Percentiles rank a stretch among this genome's conserved stretches.
These are phyloP conservation scores for Aspergillus ochraceus DNA, from an alignment of 2,329 filamentous ascomycete genomes.

Conservation along the genomic window DNA sequence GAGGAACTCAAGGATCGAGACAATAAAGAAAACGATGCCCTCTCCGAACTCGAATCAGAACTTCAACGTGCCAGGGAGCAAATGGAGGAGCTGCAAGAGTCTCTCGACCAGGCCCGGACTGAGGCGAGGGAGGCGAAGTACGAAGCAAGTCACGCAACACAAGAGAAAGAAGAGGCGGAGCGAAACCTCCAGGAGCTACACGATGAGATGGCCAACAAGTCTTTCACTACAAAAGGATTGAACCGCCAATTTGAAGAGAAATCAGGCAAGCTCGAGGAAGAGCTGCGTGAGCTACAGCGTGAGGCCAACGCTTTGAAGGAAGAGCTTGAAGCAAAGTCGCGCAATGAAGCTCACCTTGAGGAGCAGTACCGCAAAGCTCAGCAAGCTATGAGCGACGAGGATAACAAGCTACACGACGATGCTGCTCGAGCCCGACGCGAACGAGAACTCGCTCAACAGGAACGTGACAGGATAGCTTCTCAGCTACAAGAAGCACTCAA, in stretches of 20 bases:
- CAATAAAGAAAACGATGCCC: conserved; percentile 42
- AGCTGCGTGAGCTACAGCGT: conserved; percentile 57
- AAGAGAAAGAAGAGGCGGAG: conserved; percentile 52
- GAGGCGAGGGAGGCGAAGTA: conserved; percentile 45
- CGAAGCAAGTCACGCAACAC: conserved; percentile 50
- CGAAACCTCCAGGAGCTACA: conserved; percentile 64
- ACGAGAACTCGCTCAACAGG: conserved; percentile 46
- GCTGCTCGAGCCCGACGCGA: conserved; percentile 46
- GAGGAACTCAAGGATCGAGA: conserved; percentile 61
- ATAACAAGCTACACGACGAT: conserved; percentile 44
- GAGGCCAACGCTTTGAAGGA: conserved; percentile 46
- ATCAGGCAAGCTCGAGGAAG: conserved; percentile 63
- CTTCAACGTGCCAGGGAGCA: conserved; percentile 47
- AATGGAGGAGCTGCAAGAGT: conserved; percentile 45
- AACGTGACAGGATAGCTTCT: conserved; percentile 40
- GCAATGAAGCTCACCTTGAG: conserved; percentile 50
- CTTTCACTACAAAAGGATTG: conserved; percentile 71
- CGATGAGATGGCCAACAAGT: conserved; percentile 77
- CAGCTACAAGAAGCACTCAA: conserved; percentile 59
- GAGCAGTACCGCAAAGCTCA: conserved; percentile 46
- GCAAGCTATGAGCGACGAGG: conserved; percentile 38
- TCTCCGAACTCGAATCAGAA: conserved; percentile 52
- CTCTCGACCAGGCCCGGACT: conserved; percentile 37
- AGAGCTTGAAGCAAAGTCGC: conserved; percentile 46
- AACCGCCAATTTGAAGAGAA: conserved; percentile 75